phyloP scores from a whole-genome alignment of 768 basidiomycete genomes.

The Crucibulum laeve region DNA sequence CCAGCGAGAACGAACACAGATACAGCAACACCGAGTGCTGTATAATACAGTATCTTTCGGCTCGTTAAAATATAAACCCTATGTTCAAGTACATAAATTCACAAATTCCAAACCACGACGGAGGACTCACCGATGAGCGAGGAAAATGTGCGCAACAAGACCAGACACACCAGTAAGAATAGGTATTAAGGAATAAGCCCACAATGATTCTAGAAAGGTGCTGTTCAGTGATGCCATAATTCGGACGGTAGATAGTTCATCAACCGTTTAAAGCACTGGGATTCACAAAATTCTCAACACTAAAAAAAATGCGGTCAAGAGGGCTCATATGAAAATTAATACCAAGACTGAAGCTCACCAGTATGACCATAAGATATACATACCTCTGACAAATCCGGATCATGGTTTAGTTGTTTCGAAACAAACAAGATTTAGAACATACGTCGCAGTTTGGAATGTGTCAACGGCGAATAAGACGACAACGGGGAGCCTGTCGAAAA shows the following conservation, averaged over 20 bases:
- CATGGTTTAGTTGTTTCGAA: background rate
- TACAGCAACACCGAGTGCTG: background rate
- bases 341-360: too few relatives aligned
- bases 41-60: too few relatives aligned
- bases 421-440: background rate
- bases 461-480: constrained; percentile 21
- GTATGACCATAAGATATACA: too few relatives aligned
- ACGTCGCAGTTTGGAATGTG: constrained; percentile 21
- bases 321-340: too few relatives aligned
- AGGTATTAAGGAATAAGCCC: constrained; percentile 32
- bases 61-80: too few relatives aligned
- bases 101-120: too few relatives aligned
- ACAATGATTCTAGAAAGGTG: constrained; percentile 20
- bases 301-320: too few relatives aligned
- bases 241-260: background rate
- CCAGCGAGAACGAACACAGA: background rate
- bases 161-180: constrained; percentile 29
- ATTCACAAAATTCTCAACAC: too few relatives aligned
- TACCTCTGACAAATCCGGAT: background rate
- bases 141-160: constrained; percentile 30
- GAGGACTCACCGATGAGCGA: constrained; percentile 21
- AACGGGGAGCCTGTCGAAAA: constrained; percentile 15
- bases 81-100: too few relatives aligned
- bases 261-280: constrained; percentile 7
- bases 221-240: background rate